Evolutionary conservation across 116 monocot species (phyloP).

Genomic region (Posidonia oceanica): DNA sequence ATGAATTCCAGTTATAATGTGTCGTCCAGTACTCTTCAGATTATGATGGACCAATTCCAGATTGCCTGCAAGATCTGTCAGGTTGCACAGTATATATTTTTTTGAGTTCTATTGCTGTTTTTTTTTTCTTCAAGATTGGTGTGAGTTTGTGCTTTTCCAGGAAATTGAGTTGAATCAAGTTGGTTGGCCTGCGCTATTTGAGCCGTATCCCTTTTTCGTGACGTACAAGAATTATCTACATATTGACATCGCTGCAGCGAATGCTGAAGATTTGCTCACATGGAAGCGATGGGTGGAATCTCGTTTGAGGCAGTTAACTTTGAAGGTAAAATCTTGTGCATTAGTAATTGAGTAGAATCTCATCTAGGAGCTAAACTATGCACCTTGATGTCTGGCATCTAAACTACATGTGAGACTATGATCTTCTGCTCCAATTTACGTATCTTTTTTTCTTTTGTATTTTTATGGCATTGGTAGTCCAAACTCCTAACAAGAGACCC

Average conservation of each 20-base stretch:
- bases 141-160: slow-evolving; percentile 20
- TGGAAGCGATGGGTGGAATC: slow-evolving; percentile 99
- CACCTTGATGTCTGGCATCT: too few species aligned
- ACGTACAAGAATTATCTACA: slow-evolving; percentile 87
- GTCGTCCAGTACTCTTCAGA: slow-evolving; percentile 73
- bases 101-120: not conserved
- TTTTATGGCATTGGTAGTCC: too few species aligned
- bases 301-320: slow-evolving; percentile 77
- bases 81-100: slow-evolving; percentile 22
- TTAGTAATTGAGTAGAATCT: too few species aligned
- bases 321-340: slow-evolving; percentile 48
- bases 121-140: not conserved
- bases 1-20: slow-evolving; percentile 99
- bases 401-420: too few species aligned
- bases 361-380: too few species aligned
- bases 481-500: too few species aligned
- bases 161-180: slow-evolving; percentile 78
- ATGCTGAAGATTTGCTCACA: slow-evolving; percentile 61
- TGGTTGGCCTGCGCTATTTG: slow-evolving; percentile 65
- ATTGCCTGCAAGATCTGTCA: slow-evolving; percentile 69
- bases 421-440: not conserved
- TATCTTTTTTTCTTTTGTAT: too few species aligned
- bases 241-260: slow-evolving; percentile 74
- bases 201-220: slow-evolving; percentile 84
- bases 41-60: slow-evolving; percentile 89